Base-by-base conservation (phyloP, 2,329 filamentous ascomycete species). In the Colletotrichum tabaci region DNA sequence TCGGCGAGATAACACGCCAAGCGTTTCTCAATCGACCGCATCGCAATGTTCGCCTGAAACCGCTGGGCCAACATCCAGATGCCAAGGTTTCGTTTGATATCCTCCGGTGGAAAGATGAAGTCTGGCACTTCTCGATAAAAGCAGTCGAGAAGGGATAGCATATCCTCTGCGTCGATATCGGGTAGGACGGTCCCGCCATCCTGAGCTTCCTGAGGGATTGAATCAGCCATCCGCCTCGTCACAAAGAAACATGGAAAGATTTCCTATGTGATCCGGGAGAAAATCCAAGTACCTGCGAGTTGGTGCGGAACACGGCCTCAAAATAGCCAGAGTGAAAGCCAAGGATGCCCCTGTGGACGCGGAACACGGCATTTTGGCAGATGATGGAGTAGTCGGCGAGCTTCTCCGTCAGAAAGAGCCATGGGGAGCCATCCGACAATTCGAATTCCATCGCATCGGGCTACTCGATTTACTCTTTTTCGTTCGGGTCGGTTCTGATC, bases 11-110 rank as follows among this genome's bases (percentile, higher is more conserved):
- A 10, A 30, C 1, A 3, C 16, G 12, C 18, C 30, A 67, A 16
- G 2, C 21, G 2, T 0, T 7, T 13, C 21, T 64, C 66, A 5
- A 67, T 0, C 8, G 26, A n/a, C 0, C n/a, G 12, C 66, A 42
- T 67, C 1, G 30, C 66, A 1, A 2, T 38, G 1, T 1, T 9
- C 0, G 35, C 66, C 26, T 35, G 7, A 0, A 67, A 15, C 5
- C 30, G 35, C 16, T 50, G 15, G 13, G 66, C 66, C 30, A 64
- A 30, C 15, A 63, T 56, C 58, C 66, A 67, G 12, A 67, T 1
- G 1, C 3, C 1, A 12, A 53, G 16, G 2, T 16, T 13, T 6
- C 40, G 16, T 12, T 10, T 0, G 12, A 63, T 4, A 2, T 67
- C 58, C 2, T 9, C 12, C 5, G 4, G 1, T 1, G 30, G 6